Conservation (phyloP, 768 basidiomycete species). For the Russula olivacea region DNA sequence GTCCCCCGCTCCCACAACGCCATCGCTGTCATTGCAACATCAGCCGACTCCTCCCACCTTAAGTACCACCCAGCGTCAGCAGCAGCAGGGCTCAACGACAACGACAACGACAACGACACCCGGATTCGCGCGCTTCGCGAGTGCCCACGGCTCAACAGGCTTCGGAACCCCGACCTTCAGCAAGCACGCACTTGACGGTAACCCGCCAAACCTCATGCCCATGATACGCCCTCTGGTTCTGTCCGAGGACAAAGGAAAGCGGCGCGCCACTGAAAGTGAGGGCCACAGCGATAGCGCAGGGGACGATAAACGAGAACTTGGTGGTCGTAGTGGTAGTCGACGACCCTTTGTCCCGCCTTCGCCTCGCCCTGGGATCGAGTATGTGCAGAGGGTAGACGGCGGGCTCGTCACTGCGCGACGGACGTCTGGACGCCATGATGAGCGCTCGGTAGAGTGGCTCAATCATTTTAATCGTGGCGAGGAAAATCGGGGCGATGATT, state of each 20-base stretch:
- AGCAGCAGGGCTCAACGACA: neutral
- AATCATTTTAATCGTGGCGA: neutral
- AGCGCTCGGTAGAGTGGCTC: slow-evolving; percentile 8
- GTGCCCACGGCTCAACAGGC: neutral
- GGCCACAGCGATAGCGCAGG: neutral
- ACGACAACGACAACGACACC: neutral
- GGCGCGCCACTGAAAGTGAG: neutral
- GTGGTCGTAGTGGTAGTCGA: neutral
- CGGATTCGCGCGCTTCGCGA: slow-evolving; percentile 14
- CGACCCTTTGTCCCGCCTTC: slow-evolving; percentile 12
- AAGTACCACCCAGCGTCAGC: neutral
- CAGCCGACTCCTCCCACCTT: neutral
- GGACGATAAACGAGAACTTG: neutral
- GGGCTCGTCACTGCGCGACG: slow-evolving; percentile 14
- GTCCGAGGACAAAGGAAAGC: neutral
- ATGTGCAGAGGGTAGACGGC: slow-evolving; percentile 10
- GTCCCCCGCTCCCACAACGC: neutral
- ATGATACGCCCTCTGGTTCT: neutral
- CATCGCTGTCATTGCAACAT: neutral
- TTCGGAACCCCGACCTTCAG: neutral
- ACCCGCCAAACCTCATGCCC: neutral
- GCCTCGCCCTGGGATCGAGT: slow-evolving; percentile 13
- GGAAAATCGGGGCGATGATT: neutral
- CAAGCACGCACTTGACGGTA: neutral
- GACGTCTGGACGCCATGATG: neutral